Evolutionary conservation across 2,329 filamentous ascomycete genomes (phyloP).

Genomic region (Hypoxylon sp.): DNA sequence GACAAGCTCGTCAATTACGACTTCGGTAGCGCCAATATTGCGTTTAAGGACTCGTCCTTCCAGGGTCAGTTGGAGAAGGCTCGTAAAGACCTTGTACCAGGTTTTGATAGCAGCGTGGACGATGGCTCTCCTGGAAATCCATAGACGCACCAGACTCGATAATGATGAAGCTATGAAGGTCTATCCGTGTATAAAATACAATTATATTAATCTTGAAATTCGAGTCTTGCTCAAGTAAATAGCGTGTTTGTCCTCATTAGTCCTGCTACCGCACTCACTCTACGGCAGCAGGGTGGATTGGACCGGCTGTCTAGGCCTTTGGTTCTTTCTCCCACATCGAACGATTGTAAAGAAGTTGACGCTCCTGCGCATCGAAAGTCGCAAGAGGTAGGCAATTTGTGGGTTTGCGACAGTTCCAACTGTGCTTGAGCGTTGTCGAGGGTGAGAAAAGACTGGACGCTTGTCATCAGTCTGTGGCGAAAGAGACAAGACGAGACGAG

Average conservation of each 20-base stretch:
- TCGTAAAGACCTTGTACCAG: conserved; percentile 66
- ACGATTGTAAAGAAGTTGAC: conserved; percentile 72
- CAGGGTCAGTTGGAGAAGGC: conserved; percentile 46
- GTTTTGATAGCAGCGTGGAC: conserved; percentile 68
- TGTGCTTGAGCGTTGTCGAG: conserved; percentile 18
- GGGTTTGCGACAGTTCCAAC: conserved; percentile 55
- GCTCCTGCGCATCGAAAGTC: conserved; percentile 69
- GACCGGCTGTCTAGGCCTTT: conserved; percentile 77
- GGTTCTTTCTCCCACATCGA: conserved; percentile 72
- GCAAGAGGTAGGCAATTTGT: conserved; percentile 75
- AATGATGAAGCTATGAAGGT: background rate
- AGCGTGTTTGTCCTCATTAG: conserved; percentile 74
- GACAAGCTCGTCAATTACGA: conserved; percentile 50
- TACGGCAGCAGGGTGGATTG: conserved; percentile 75
- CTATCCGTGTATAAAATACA: conserved; percentile 1
- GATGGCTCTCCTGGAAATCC: conserved; percentile 51
- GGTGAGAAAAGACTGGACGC: conserved; percentile 13
- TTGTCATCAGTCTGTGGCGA: conserved; percentile 18
- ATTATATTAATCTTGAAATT: conserved; percentile 17
- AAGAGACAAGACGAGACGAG: background rate
- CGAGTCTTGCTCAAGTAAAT: conserved; percentile 13
- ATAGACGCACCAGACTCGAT: conserved; percentile 12
- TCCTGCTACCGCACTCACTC: conserved; percentile 71
- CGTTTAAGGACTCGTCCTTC: conserved; percentile 49
- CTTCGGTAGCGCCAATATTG: conserved; percentile 50